These are phyloP conservation scores for Telopea speciosissima DNA, from an alignment of 177 flowering plant species.

Conservation along the genomic window DNA sequence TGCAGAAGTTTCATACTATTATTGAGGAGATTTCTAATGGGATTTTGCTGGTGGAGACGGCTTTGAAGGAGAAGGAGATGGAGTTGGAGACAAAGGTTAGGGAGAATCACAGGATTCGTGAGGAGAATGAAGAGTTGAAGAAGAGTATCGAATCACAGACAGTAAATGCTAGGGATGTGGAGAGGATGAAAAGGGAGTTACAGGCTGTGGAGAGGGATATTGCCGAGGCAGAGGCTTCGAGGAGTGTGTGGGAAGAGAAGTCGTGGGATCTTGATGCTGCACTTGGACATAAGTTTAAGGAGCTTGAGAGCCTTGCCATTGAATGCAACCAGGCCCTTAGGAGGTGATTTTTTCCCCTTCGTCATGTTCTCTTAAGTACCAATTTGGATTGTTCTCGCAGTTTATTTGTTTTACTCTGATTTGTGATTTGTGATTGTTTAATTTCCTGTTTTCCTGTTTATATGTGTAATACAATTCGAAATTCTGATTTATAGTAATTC, in stretches of 20 bases:
- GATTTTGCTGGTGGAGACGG: constrained; percentile 37
- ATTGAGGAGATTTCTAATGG: constrained; percentile 34
- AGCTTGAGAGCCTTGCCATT: constrained; percentile 54
- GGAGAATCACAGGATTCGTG: constrained; percentile 49
- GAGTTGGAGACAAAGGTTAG: constrained; percentile 45
- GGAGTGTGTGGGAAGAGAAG: constrained; percentile 83
- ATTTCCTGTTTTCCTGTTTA: too few relatives aligned
- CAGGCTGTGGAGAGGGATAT: constrained; percentile 82
- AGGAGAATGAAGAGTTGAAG: too few relatives aligned
- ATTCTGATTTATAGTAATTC: too few relatives aligned
- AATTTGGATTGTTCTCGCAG: background rate
- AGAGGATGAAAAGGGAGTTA: too few relatives aligned
- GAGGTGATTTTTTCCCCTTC: constrained; percentile 31
- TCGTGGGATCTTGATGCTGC: constrained; percentile 57
- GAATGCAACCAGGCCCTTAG: constrained; percentile 77
- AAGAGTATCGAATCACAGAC: too few relatives aligned
- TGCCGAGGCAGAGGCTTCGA: constrained; percentile 57
- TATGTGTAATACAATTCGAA: too few relatives aligned
- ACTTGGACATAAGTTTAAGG: constrained; percentile 50
- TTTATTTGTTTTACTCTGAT: too few relatives aligned
- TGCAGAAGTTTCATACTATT: constrained; percentile 50
- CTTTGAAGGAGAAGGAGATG: constrained; percentile 56
- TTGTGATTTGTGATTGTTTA: too few relatives aligned
- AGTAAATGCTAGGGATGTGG: too few relatives aligned
- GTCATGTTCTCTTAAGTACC: background rate